Conservation (phyloP, 345 rosid genomes). For the Nephelium lappaceum region DNA sequence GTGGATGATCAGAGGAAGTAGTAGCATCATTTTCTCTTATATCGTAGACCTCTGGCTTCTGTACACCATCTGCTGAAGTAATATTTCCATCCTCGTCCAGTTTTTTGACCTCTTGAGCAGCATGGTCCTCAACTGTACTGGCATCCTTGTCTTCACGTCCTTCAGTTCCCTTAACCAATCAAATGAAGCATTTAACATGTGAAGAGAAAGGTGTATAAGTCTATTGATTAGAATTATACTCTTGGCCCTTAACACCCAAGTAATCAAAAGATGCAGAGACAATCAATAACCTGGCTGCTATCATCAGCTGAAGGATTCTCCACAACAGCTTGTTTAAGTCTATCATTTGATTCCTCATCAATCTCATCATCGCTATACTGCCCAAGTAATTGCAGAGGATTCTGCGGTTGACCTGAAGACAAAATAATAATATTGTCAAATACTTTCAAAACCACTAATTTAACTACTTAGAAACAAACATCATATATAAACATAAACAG, state of each 20-base stretch:
- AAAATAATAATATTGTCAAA: constrained; percentile 41
- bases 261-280: constrained; percentile 4
- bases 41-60: constrained; percentile 34
- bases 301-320: constrained; percentile 40
- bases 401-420: constrained; percentile 76
- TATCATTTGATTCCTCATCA: constrained; percentile 53
- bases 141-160: constrained; percentile 39
- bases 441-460: constrained; percentile 27
- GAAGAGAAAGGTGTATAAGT: constrained; percentile 5
- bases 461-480: constrained; percentile 15
- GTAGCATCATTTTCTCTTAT: constrained; percentile 31
- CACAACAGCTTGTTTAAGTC: constrained; percentile 26
- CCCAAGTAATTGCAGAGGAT: constrained; percentile 86
- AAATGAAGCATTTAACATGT: constrained; percentile 22
- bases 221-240: background rate
- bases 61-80: constrained; percentile 28
- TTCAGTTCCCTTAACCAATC: constrained; percentile 47
- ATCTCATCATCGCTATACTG: constrained; percentile 92
- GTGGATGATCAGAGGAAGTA: constrained; percentile 30
- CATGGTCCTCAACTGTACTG: constrained; percentile 33
- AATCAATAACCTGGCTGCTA: constrained; percentile 59
- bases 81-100: constrained; percentile 38
- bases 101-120: constrained; percentile 31
- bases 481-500: constrained; percentile 23
- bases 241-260: background rate